Evolutionary conservation across 108 stramenopile genomes (phyloP).

Genomic region (Schizochytrium sp.): DNA sequence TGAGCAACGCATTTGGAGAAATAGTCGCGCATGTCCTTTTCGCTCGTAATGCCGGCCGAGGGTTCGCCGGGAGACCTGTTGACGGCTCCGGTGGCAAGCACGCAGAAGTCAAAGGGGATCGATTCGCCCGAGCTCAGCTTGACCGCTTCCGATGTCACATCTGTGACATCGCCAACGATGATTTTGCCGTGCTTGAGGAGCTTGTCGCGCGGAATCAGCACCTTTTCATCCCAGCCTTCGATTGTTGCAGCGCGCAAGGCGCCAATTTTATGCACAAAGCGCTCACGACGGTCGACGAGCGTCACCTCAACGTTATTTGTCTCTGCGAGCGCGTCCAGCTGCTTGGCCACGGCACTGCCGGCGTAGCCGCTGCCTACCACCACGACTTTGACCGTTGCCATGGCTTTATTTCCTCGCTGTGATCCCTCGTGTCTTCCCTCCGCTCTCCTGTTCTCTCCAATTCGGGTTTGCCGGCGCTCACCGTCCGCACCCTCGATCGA

Average conservation of each 20-base stretch:
- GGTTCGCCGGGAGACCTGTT: not conserved
- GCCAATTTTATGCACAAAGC: conserved; percentile 20
- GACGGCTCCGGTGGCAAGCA: not conserved
- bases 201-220: conserved; percentile 14
- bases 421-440: too few species aligned
- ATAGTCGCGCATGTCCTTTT: not conserved
- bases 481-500: too few species aligned
- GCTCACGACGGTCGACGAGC: conserved; percentile 23
- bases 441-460: too few species aligned
- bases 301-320: conserved; percentile 26
- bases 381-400: not conserved
- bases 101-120: not conserved
- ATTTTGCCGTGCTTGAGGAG: conserved; percentile 8
- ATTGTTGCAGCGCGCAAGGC: conserved; percentile 23
- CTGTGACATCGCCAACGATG: not conserved
- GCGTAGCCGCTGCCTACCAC: conserved; percentile 22
- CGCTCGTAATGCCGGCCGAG: not conserved
- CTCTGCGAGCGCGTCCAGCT: conserved; percentile 7
- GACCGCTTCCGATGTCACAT: not conserved
- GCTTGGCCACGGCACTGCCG: conserved; percentile 22
- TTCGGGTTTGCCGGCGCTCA: too few species aligned
- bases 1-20: too few species aligned
- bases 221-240: not conserved
- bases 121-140: not conserved
- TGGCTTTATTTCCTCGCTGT: too few species aligned